Base-by-base conservation (phyloP, 2,329 filamentous ascomycete species). In the Pseudofabraea citricarpa region DNA sequence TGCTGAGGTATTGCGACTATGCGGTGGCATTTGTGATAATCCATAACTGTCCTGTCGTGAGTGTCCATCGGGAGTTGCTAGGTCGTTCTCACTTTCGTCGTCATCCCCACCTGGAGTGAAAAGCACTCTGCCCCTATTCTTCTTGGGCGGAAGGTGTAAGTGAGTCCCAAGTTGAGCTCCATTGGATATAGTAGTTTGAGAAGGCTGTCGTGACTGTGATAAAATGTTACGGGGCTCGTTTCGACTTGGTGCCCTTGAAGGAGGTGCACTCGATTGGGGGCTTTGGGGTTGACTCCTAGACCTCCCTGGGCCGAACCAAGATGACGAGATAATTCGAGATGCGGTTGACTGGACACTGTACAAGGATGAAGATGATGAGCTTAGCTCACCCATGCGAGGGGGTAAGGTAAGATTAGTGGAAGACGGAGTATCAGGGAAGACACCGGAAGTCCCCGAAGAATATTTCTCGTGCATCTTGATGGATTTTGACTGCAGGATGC, bases 401-500 rank as follows among this genome's bases (percentile, higher is more conserved):
- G 38, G 38, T 32, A 40, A 6, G 26, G 24, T 15, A 12, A 29
- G 26, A 13, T 22, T 26, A 20, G 24, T 23, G 6, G 20, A 18
- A 6, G 18, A 33, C 22, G 23, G 27, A 22, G 12, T 23, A 20
- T 29, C 15, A 4, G 16, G 16, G 19, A 35, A 23, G 13, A 15
- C 13, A 24, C 39, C 56, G 59, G 22, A 54, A 51, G 2, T 58
- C 2, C 18, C 18, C 18, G 7, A 27, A 16, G 37, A 59, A 51
- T 65, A 66, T 36, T 49, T 49, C 4, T 46, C 40, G 49, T 47
- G 44, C 2, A 80, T 69, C 40, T 74, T 73, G 56, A 84, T 83
- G 0, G 79, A 71, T 8, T 73, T 77, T 12, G 65, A 65, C 55
- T 85, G 80, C 15, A 85, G 68, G 31, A 75, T 77, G 48, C 82